Evolutionary conservation across 2,329 filamentous ascomycete genomes (phyloP).

Genomic region (Acephala macrosclerotiorum): DNA sequence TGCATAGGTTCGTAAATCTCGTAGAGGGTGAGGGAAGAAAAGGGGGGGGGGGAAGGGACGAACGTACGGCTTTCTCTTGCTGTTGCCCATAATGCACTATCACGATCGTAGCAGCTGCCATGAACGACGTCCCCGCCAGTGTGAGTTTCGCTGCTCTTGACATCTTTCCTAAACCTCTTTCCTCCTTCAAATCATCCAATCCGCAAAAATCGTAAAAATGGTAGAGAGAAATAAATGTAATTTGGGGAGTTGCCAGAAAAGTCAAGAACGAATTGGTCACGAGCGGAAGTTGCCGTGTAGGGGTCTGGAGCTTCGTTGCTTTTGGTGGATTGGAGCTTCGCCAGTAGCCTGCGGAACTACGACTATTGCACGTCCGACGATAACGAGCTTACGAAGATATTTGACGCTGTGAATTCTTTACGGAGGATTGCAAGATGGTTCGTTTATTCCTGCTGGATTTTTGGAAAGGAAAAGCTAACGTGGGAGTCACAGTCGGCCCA

Average conservation of each 20-base stretch:
- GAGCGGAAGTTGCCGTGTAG: constrained; percentile 37
- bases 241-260: neutral
- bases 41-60: neutral
- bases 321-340: constrained; percentile 28
- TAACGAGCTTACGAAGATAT: constrained; percentile 30
- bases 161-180: constrained; percentile 61
- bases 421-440: constrained; percentile 39
- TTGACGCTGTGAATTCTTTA: constrained; percentile 21
- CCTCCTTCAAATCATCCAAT: neutral
- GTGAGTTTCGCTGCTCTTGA: constrained; percentile 91
- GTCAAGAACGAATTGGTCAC: constrained; percentile 5
- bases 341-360: constrained; percentile 18
- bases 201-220: neutral
- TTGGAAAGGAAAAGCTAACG: constrained; percentile 31
- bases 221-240: neutral
- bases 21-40: neutral
- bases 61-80: constrained; percentile 78
- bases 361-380: constrained; percentile 23
- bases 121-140: constrained; percentile 76
- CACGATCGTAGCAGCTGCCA: constrained; percentile 77
- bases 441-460: constrained; percentile 16
- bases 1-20: constrained; percentile 3
- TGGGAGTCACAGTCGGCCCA: constrained; percentile 78
- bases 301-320: constrained; percentile 35
- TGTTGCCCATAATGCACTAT: constrained; percentile 92